These are phyloP conservation scores for Paraphaeosphaeria minitans DNA, from an alignment of 2,329 filamentous ascomycete genomes.

Conservation along the genomic window DNA sequence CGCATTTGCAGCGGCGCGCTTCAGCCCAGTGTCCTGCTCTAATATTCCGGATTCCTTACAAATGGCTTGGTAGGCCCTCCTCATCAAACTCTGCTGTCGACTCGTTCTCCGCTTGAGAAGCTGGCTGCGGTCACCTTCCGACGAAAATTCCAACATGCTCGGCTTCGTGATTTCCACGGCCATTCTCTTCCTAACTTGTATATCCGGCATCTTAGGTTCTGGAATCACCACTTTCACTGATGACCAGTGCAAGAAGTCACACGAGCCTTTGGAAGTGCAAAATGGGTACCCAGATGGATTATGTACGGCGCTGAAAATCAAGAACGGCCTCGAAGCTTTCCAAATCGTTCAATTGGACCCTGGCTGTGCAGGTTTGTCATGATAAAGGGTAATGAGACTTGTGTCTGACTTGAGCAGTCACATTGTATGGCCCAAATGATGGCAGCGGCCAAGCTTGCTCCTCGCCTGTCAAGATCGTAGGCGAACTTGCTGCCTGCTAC, in stretches of 20 bases:
- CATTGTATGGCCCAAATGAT: conserved; percentile 29
- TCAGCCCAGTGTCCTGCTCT: neutral
- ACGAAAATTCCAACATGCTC: conserved; percentile 10
- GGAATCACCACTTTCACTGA: conserved; percentile 24
- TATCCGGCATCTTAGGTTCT: conserved; percentile 9
- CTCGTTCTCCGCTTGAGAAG: conserved; percentile 8
- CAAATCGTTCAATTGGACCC: conserved; percentile 31
- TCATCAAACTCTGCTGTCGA: neutral
- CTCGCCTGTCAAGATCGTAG: conserved; percentile 22
- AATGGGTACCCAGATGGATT: conserved; percentile 26
- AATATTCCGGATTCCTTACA: conserved; percentile 14
- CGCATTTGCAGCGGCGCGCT: neutral
- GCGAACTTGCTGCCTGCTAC: conserved; percentile 31
- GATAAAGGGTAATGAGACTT: neutral
- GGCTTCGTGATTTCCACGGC: conserved; percentile 1
- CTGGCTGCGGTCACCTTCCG: conserved; percentile 5
- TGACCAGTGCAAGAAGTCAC: conserved; percentile 17
- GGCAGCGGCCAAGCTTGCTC: conserved; percentile 22
- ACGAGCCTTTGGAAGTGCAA: conserved; percentile 17
- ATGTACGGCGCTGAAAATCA: conserved; percentile 19
- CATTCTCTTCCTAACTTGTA: neutral
- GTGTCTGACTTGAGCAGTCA: conserved; percentile 23
- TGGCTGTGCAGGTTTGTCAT: conserved; percentile 29
- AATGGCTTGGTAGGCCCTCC: conserved; percentile 2
- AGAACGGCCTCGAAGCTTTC: conserved; percentile 21